Conservation (phyloP, 768 basidiomycete genomes). For the Amanita pseudoporphyria region DNA sequence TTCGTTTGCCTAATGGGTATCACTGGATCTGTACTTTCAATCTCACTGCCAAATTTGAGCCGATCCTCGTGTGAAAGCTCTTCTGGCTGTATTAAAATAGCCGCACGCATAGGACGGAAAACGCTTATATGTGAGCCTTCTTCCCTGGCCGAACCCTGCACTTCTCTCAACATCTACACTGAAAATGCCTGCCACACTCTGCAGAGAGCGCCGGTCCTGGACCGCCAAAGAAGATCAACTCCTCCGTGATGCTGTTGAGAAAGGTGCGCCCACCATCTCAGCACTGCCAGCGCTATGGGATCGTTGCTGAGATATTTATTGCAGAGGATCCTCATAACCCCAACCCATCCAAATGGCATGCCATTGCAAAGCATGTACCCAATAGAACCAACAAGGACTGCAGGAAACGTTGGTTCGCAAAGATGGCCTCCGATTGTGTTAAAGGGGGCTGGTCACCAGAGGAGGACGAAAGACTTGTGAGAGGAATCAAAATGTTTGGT, state of each 20-base stretch:
- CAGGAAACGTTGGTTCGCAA: conserved; percentile 54
- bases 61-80: conserved; percentile 18
- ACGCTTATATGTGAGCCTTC: conserved; percentile 1
- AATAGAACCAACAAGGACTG: conserved; percentile 58
- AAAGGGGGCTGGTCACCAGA: conserved; percentile 56
- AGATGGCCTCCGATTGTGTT: conserved; percentile 53
- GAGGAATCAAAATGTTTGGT: conserved; percentile 47
- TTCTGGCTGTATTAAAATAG: conserved; percentile 8
- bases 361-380: conserved; percentile 52
- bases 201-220: conserved; percentile 43
- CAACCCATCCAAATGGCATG: conserved; percentile 54
- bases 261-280: conserved; percentile 22
- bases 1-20: conserved; percentile 18
- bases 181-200: conserved; percentile 10
- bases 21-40: conserved; percentile 18
- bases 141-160: conserved; percentile 1
- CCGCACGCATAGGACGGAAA: background rate
- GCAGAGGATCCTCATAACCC: conserved; percentile 47
- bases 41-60: conserved; percentile 22
- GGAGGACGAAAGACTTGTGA: conserved; percentile 47
- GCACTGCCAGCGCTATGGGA: background rate
- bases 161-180: conserved; percentile 1
- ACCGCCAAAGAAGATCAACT: conserved; percentile 43
- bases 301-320: conserved; percentile 8
- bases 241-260: conserved; percentile 39